Base-by-base conservation (phyloP, 2,329 filamentous ascomycete species). In the Xylariaceae sp. region DNA sequence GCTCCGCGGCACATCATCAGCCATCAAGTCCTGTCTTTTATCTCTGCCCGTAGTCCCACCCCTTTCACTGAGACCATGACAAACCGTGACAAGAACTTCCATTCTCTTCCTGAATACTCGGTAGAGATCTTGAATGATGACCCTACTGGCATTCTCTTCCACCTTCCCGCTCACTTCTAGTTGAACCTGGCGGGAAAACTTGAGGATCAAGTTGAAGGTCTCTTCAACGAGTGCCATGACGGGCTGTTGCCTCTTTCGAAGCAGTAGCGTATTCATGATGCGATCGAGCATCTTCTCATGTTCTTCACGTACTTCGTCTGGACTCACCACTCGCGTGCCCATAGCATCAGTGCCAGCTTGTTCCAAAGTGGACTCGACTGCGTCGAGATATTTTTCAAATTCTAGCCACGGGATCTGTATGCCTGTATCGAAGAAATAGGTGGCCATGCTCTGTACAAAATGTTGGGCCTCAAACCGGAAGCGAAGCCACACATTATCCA, bases 341-440 rank as follows among this genome's bases (percentile, higher is more conserved):
- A 66, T 52, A 11, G 59, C 54, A 10, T 62, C 61, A 9, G 44
- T 58, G 15, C 78, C 78, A 1, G 78, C 77, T 0, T 68, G 73
- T 11, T 76, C 74, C 0, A 93, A 74, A 15, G 79, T 78, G 1
- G 68, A 69, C 71, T 93, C 82, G 11, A 94, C 79, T 7, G 76
- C 78, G 30, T 85, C 77, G 0, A 97, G 77, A 65, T 85, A 88
- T 0, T 70, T 70, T 53, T 88, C 83, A 61, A 97, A 93, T 0
- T 77, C 76, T 18, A 76, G 76, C 92, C 93, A 97, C 0, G 87
- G 85, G 13, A 81, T 79, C 6, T 82, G 82, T 54, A 97, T 86
- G 1, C 88, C 92, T 0, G 85, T 82, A 59, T 93, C 89, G 63
- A 95, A 88, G 67, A 92, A 88, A 69, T 97, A 94, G 1, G 86